Evolutionary conservation across 2,329 filamentous ascomycete species (phyloP), one percentile per base, ranked within the genome.

Genomic region (Alternaria gansuensis): DNA sequence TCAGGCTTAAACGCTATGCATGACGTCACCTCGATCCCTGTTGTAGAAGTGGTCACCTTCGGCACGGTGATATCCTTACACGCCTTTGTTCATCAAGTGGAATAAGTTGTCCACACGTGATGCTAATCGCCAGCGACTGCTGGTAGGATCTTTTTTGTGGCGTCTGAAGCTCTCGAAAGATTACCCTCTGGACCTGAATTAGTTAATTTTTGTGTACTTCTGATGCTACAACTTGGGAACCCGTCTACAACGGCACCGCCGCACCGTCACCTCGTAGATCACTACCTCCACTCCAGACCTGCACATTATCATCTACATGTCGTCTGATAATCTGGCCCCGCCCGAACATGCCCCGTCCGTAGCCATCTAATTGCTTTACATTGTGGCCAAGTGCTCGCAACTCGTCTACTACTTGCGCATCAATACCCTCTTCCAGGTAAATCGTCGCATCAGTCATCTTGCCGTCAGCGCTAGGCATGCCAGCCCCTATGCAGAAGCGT

Each of bases 241-340:
- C 23, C 11, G 36, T 21, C 33, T 57, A 70, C 54, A 74, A 55
- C 4, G 87, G 86, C 62, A 87, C 79, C n/a, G 87, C 86, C 68
- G 83, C 83, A 8, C 95, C 94, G 78, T 99, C 94, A 0, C 91
- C 94, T 59, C 95, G 86, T 69, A 87, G 84, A 81, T 99, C 94
- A 75, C 93, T 97, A 0, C 93, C 94, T 0, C 88, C 94, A 54
- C 91, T 96, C 86, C 91, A 98, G 2, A 98, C 84, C 6, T 86
- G 82, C 29, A 84, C 82, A 3, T 87, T 87, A 41, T 95, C 91
- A 65, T 97, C 93, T 26, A 89, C 81, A 74, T 90, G 88, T 74
- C 87, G 87, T 57, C 92, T 82, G 61, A 97, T 95, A 48, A 97
- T 84, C 82, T 98, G 93, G 0, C 94, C 94, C 3, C 92, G 82